These are phyloP conservation scores for Leptosphaerulina australis DNA, from an alignment of 2,329 filamentous ascomycete species.

Conservation along the genomic window DNA sequence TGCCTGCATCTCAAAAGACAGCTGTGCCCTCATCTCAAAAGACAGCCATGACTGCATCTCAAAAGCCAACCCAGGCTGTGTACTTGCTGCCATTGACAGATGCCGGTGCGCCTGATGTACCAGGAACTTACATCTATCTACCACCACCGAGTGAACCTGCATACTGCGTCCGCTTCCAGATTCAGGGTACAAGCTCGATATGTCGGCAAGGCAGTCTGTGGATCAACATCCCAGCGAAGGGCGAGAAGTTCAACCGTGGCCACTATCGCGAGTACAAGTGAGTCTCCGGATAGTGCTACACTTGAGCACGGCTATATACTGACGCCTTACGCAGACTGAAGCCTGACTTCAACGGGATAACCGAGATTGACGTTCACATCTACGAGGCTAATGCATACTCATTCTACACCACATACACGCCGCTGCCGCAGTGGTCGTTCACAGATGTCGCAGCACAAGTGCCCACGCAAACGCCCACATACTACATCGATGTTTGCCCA, in stretches of 20 bases:
- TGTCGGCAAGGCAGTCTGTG: constrained; percentile 92
- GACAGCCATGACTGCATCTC: constrained; percentile 33
- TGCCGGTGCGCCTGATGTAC: constrained; percentile 86
- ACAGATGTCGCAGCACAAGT: constrained; percentile 58
- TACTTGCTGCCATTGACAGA: constrained; percentile 92
- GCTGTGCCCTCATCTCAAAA: constrained; percentile 20
- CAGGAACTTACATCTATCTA: constrained; percentile 90
- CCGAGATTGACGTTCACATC: constrained; percentile 89
- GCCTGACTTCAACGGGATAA: constrained; percentile 89
- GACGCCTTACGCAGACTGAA: constrained; percentile 66
- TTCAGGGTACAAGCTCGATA: constrained; percentile 94
- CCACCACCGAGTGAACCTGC: constrained; percentile 75
- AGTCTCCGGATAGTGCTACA: constrained; percentile 39
- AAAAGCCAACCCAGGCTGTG: constrained; percentile 55
- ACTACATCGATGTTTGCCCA: constrained; percentile 95
- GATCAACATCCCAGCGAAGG: constrained; percentile 89
- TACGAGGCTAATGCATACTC: constrained; percentile 84
- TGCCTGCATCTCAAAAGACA: constrained; percentile 31
- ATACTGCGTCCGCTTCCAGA: constrained; percentile 83
- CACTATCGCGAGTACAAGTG: constrained; percentile 90
- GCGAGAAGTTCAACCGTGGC: constrained; percentile 75
- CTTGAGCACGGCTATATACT: constrained; percentile 12
- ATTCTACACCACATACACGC: constrained; percentile 91
- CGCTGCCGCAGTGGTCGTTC: constrained; percentile 77
- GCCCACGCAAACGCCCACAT: constrained; percentile 72